Percentiles rank a stretch among this genome's conserved stretches.
Conservation (phyloP, 2,329 filamentous ascomycete species). For the Exophiala calicioides region DNA sequence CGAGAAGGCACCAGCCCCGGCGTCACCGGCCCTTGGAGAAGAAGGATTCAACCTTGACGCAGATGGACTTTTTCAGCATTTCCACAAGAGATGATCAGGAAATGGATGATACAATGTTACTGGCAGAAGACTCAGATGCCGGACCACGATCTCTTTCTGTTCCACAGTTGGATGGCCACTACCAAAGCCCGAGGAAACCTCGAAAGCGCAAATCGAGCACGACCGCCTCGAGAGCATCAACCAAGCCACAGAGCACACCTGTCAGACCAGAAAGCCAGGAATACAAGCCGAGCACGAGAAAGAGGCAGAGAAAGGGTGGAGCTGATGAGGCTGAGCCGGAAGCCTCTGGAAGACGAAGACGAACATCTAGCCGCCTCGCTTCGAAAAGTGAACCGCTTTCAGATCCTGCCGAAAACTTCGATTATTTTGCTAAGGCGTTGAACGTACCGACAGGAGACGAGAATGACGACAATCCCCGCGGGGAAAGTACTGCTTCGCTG, state of each 20-base stretch:
- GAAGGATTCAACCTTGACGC: constrained; percentile 30
- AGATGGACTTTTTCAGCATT: constrained; percentile 31
- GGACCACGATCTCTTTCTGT: background rate
- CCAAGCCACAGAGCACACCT: constrained; percentile 7
- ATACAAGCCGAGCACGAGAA: constrained; percentile 19
- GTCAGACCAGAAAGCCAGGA: constrained; percentile 18
- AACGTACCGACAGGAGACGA: background rate
- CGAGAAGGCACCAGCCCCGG: background rate
- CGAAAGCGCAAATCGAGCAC: constrained; percentile 14
- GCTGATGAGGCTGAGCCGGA: constrained; percentile 1
- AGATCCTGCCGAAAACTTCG: constrained; percentile 20
- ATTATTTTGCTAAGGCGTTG: constrained; percentile 22
- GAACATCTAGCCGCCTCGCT: constrained; percentile 21
- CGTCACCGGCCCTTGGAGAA: constrained; percentile 14
- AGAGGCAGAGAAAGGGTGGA: constrained; percentile 4
- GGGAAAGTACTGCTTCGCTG: constrained; percentile 1
- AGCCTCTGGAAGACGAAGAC: constrained; percentile 9
- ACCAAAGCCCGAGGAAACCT: constrained; percentile 21
- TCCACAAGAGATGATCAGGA: constrained; percentile 7
- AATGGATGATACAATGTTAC: constrained; percentile 12
- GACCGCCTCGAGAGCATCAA: background rate
- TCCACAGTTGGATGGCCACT: constrained; percentile 21
- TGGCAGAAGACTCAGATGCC: background rate
- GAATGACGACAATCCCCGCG: background rate
- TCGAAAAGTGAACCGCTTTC: constrained; percentile 18